phyloP scores from a whole-genome alignment of 345 rosid genomes.

The Psidium guajava region DNA sequence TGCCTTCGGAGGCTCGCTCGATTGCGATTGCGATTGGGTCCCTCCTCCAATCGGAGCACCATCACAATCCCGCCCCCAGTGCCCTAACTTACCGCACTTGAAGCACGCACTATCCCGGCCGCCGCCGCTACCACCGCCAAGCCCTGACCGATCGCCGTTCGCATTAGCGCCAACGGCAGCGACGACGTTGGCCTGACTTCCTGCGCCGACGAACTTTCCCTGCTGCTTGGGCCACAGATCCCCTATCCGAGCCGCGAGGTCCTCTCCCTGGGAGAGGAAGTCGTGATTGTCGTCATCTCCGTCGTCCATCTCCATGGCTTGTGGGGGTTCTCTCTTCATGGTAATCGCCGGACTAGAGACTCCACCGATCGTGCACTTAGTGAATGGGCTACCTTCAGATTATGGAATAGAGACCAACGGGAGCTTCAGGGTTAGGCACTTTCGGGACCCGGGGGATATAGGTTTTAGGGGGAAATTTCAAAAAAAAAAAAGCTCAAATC shows the following conservation, averaged over 20 bases:
- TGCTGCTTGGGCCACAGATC: constrained; percentile 10
- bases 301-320: not conserved
- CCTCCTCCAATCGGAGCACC: not conserved
- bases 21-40: not conserved
- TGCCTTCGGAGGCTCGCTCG: constrained; percentile 19
- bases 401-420: too few species aligned
- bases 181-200: constrained; percentile 4
- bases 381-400: not conserved
- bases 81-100: constrained; percentile 6
- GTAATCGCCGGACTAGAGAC: not conserved
- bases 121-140: not conserved
- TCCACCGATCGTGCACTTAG: not conserved
- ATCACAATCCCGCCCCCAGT: constrained; percentile 12
- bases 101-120: constrained; percentile 4
- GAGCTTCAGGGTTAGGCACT: too few species aligned
- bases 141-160: constrained; percentile 7
- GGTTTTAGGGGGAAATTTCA: too few species aligned
- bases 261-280: constrained; percentile 27
- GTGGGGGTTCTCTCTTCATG: not conserved
- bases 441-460: too few species aligned
- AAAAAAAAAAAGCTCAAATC: too few species aligned
- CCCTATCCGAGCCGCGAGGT: constrained; percentile 41
- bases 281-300: not conserved
- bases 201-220: not conserved
- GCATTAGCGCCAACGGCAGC: constrained; percentile 3